A percentile compares a stretch with the other conserved stretches of the same genome.
phyloP scores from a whole-genome alignment of 495 filamentous ascomycete genomes.

The Aspergillus campestris region DNA sequence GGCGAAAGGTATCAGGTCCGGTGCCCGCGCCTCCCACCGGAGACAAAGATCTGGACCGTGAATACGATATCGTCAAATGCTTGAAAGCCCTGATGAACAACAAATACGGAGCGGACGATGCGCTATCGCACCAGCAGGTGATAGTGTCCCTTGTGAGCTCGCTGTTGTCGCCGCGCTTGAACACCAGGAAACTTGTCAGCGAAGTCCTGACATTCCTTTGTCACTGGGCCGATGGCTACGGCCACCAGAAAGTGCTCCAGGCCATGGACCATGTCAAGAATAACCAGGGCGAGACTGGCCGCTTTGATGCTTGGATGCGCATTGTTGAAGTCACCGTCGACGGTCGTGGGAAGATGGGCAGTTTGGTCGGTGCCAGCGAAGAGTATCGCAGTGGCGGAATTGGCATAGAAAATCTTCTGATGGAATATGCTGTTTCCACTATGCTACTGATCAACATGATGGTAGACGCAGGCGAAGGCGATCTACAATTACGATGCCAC shows the following conservation, averaged over 20 bases:
- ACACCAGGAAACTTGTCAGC: conserved; percentile 89
- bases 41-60: conserved; percentile 84
- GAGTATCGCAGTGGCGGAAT: conserved; percentile 95
- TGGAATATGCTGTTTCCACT: conserved; percentile 97
- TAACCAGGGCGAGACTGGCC: conserved; percentile 84
- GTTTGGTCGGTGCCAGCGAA: conserved; percentile 91
- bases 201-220: conserved; percentile 95
- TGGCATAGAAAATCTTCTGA: conserved; percentile 96
- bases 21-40: conserved; percentile 53
- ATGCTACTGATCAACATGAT: conserved; percentile 96
- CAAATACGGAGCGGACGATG: conserved; percentile 96
- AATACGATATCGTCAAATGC: conserved; percentile 98
- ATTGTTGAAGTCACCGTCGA: conserved; percentile 97
- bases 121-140: conserved; percentile 81
- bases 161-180: conserved; percentile 79
- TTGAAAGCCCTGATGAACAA: conserved; percentile 97
- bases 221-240: conserved; percentile 90
- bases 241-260: conserved; percentile 90
- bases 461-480: conserved; percentile 80
- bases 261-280: conserved; percentile 88
- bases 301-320: conserved; percentile 98
- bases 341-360: conserved; percentile 96
- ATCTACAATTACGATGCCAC: conserved; percentile 86
- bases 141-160: conserved; percentile 82
- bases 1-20: conserved; percentile 68